phyloP scores from a whole-genome alignment of 2,329 filamentous ascomycete species.

The Fusarium camptoceras region DNA sequence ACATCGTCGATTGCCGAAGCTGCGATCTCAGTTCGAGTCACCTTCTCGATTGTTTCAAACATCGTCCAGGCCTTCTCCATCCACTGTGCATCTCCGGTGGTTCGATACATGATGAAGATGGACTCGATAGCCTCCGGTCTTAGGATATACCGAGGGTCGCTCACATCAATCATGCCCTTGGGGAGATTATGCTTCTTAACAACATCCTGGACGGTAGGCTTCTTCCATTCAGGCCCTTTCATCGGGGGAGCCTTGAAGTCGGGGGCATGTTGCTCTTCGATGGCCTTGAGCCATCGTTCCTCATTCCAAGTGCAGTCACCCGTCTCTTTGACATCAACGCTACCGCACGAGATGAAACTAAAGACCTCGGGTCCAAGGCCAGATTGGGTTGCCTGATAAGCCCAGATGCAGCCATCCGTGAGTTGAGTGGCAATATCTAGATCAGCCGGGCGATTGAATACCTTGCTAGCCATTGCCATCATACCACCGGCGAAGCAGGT shows the following conservation, averaged over 20 bases:
- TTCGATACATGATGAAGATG: conserved; percentile 81
- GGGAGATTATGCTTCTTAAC: conserved; percentile 54
- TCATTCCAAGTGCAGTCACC: conserved; percentile 53
- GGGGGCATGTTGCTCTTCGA: conserved; percentile 41
- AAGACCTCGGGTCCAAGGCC: conserved; percentile 71
- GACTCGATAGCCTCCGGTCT: conserved; percentile 84
- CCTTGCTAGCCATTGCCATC: conserved; percentile 70
- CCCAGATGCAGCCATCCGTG: conserved; percentile 73
- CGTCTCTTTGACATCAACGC: conserved; percentile 41
- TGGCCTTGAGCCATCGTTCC: conserved; percentile 46
- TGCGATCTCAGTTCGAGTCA: conserved; percentile 71
- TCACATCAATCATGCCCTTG: conserved; percentile 66
- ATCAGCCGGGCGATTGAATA: conserved; percentile 67
- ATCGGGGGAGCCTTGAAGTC: conserved; percentile 43
- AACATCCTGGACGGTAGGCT: conserved; percentile 42
- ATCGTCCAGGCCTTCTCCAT: conserved; percentile 79
- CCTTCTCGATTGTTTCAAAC: conserved; percentile 72
- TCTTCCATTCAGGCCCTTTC: conserved; percentile 41
- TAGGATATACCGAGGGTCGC: conserved; percentile 71
- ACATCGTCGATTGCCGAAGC: conserved; percentile 76
- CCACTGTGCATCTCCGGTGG: conserved; percentile 75
- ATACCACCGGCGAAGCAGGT: conserved; percentile 76
- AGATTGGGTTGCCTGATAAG: conserved; percentile 68
- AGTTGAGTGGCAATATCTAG: conserved; percentile 68
- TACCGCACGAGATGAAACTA: conserved; percentile 58